phyloP scores from a whole-genome alignment of 345 rosid species.

The Carallia brachiata region DNA sequence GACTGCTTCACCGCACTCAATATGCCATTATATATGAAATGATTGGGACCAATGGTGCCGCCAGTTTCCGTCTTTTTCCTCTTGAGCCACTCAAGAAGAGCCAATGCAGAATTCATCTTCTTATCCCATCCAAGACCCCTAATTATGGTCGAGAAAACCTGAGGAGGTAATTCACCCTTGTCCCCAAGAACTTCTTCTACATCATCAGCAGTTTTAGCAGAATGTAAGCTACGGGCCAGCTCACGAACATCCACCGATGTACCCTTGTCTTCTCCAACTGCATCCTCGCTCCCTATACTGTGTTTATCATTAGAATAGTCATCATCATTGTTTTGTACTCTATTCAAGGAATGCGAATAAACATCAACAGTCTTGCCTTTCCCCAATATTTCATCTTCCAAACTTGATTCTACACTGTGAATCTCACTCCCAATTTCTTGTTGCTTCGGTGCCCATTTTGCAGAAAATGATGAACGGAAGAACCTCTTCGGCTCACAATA shows the following conservation, averaged over 20 bases:
- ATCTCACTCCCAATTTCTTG: conserved; percentile 44
- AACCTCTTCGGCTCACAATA: conserved; percentile 34
- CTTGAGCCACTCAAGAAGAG: conserved; percentile 82
- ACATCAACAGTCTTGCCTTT: conserved; percentile 15
- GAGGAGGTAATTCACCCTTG: conserved; percentile 59
- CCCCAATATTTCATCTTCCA: conserved; percentile 20
- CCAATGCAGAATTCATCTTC: conserved; percentile 56
- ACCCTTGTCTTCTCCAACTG: conserved; percentile 24
- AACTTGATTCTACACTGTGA: conserved; percentile 30
- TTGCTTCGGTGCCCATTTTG: conserved; percentile 58
- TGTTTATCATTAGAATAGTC: conserved; percentile 7
- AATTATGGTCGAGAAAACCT: conserved; percentile 64
- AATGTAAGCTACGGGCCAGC: conserved; percentile 51
- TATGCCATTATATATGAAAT: conserved; percentile 69
- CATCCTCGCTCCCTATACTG: conserved; percentile 10
- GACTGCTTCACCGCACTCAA: conserved; percentile 71
- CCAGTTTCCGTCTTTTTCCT: conserved; percentile 64
- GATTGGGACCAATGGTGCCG: conserved; percentile 55
- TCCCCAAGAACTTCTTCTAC: conserved; percentile 70
- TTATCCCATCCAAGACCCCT: conserved; percentile 69
- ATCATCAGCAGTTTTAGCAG: conserved; percentile 67
- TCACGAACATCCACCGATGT: conserved; percentile 53
- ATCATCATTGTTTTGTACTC: conserved; percentile 27
- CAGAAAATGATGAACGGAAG: conserved; percentile 33
- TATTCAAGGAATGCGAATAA: conserved; percentile 21